A percentile compares a stretch with the other conserved stretches of the same genome.
Evolutionary conservation across 2,329 filamentous ascomycete species (phyloP).

Genomic region (Apiospora aurea): DNA sequence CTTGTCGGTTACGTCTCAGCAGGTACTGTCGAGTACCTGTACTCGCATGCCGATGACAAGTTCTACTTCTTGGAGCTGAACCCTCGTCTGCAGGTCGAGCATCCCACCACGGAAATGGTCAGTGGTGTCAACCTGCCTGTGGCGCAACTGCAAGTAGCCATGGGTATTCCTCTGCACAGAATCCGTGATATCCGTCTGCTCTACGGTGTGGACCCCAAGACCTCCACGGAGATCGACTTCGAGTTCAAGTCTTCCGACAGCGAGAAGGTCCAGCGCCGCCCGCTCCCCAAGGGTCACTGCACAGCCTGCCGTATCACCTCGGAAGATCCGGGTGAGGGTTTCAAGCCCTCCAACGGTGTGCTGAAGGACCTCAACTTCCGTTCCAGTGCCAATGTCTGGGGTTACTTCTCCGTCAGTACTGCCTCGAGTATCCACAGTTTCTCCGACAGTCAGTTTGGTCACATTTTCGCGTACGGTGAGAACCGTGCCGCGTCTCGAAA

Average conservation of each 20-base stretch:
- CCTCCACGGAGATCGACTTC: slow-evolving; percentile 89
- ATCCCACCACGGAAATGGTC: slow-evolving; percentile 99
- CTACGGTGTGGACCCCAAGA: slow-evolving; percentile 93
- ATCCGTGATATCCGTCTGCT: slow-evolving; percentile 95
- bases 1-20: slow-evolving; percentile 98
- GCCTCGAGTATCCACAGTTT: slow-evolving; percentile 98
- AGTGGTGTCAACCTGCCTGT: slow-evolving; percentile 96
- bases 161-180: slow-evolving; percentile 95
- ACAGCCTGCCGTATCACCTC: slow-evolving; percentile 99
- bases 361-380: slow-evolving; percentile 99
- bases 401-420: slow-evolving; percentile 98
- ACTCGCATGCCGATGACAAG: slow-evolving; percentile 96
- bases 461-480: slow-evolving; percentile 99
- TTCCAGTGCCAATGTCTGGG: slow-evolving; percentile 98
- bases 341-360: slow-evolving; percentile 98
- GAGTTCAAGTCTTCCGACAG: slow-evolving; percentile 91
- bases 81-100: slow-evolving; percentile 98
- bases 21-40: slow-evolving; percentile 98
- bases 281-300: slow-evolving; percentile 93
- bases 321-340: slow-evolving; percentile 97
- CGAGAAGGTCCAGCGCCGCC: slow-evolving; percentile 83
- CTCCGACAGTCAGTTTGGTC: slow-evolving; percentile 98
- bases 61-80: slow-evolving; percentile 99
- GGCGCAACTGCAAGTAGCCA: slow-evolving; percentile 97
- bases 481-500: slow-evolving; percentile 95